Evolutionary conservation across 768 basidiomycete genomes (phyloP), one percentile per base, ranked within the genome.

Genomic region (Suillus plorans): DNA sequence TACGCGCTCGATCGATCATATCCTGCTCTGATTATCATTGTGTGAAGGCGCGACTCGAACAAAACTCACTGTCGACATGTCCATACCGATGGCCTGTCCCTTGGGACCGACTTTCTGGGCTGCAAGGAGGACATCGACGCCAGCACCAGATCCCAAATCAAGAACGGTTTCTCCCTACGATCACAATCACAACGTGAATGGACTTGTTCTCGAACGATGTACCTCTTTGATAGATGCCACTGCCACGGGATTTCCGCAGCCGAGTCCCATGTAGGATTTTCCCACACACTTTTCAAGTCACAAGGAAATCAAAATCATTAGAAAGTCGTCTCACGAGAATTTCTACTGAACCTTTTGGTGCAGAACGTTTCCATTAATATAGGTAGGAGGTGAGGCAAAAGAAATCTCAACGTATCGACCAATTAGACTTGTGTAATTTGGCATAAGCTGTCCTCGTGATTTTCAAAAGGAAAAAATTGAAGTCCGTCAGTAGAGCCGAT

Each of bases 111-210:
- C 81, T 66, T 81, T 82, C 0, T 70, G 62, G 2, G 85, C 85
- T 0, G 86, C 83, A 12, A 86, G 77, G 59, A 88, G 80, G 37
- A 87, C 77, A 66, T 88, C 85, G 13, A 85, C 76, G 0, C 87
- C 87, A 2, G 80, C 84, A 1, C 87, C 86, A 3, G 81, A 85
- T 9, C 86, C 87, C 8, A 89, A 77, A 70, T 88, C 84, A 2
- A 89, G 70, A 4, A 87, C 81, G 1, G 70, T 76, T 73, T 88
- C 86, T 53, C 86, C 86, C 86, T 86, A 65, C 16, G n/a, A 31
- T 28, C 28, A 56, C 62, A 28, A 20, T 39, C 18, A 36, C 18
- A 12, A 13, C 34, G 22, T 22, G 13, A 49, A 31, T 39, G 13
- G 22, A 31, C 50, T 9, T 18, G 14, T 44, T 58, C 20, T 16